These are phyloP conservation scores for Bruguiera parviflora DNA, from an alignment of 345 rosid genomes.

Conservation along the genomic window DNA sequence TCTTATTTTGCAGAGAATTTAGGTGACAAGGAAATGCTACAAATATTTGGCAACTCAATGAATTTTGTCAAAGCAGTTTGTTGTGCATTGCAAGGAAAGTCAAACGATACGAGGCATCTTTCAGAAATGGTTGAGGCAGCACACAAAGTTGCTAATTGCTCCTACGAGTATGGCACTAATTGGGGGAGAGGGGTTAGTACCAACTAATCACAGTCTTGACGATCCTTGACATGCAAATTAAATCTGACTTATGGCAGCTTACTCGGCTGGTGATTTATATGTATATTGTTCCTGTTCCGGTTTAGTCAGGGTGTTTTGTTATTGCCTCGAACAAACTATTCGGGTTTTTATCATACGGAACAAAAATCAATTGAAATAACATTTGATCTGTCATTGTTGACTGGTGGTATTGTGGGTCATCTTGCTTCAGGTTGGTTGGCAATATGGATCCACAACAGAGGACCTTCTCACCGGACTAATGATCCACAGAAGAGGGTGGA, in stretches of 20 bases:
- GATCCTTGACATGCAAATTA: background rate
- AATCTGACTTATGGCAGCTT: no score
- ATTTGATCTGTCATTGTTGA: background rate
- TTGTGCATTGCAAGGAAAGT: constrained; percentile 42
- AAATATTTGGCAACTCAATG: constrained; percentile 45
- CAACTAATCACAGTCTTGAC: background rate
- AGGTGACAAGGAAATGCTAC: constrained; percentile 13
- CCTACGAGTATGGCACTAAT: constrained; percentile 41
- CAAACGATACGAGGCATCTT: constrained; percentile 6
- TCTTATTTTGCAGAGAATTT: constrained; percentile 16
- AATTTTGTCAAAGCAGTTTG: constrained; percentile 38
- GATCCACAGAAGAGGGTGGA: constrained; percentile 63
- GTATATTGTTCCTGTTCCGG: no score
- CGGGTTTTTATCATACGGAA: no score
- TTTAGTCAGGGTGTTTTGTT: no score
- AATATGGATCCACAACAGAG: constrained; percentile 58
- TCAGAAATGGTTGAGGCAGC: constrained; percentile 34
- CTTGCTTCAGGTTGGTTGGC: constrained; percentile 49
- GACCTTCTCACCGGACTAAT: constrained; percentile 48
- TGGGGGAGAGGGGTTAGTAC: constrained; percentile 57
- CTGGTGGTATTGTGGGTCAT: background rate
- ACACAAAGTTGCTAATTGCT: constrained; percentile 36
- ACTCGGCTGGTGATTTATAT: no score
- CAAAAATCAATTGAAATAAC: background rate
- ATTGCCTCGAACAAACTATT: no score